phyloP scores from a whole-genome alignment of 148 eudicot genomes.

The Diospyros lotus region DNA sequence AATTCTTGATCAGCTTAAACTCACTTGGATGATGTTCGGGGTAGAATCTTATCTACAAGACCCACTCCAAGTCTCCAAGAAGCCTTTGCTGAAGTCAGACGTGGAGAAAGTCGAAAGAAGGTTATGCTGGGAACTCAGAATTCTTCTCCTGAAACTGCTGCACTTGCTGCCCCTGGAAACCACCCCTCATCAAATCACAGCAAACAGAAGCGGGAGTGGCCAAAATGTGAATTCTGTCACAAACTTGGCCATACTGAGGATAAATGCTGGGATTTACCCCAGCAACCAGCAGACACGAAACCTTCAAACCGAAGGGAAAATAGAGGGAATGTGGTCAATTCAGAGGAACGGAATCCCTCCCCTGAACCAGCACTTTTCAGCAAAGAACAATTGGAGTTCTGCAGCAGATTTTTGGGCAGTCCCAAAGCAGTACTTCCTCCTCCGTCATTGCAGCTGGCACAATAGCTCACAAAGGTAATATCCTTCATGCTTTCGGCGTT shows the following conservation, averaged over 20 bases:
- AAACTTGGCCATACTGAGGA: not conserved
- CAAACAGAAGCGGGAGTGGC: not conserved
- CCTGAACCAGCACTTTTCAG: not conserved
- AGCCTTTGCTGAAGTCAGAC: not conserved
- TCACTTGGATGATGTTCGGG: not conserved
- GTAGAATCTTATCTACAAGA: not conserved
- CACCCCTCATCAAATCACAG: not conserved
- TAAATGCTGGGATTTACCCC: not conserved
- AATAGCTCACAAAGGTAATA: not conserved
- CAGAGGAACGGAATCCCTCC: not conserved
- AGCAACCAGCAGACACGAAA: not conserved
- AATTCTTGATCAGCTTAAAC: not conserved
- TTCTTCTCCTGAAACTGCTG: not conserved
- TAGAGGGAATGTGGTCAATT: not conserved
- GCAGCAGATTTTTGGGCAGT: not conserved
- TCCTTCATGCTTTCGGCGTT: not conserved
- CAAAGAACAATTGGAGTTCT: not conserved
- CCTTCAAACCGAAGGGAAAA: not conserved
- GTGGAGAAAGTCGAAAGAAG: not conserved
- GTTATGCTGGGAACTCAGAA: not conserved
- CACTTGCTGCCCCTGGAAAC: not conserved
- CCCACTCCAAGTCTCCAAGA: not conserved
- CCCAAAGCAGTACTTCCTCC: not conserved
- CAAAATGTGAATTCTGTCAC: not conserved
- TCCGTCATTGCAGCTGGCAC: not conserved